A percentile compares a stretch with the other conserved stretches of the same genome.
phyloP scores from a whole-genome alignment of 2,329 filamentous ascomycete genomes.

The Colletotrichum destructivum region DNA sequence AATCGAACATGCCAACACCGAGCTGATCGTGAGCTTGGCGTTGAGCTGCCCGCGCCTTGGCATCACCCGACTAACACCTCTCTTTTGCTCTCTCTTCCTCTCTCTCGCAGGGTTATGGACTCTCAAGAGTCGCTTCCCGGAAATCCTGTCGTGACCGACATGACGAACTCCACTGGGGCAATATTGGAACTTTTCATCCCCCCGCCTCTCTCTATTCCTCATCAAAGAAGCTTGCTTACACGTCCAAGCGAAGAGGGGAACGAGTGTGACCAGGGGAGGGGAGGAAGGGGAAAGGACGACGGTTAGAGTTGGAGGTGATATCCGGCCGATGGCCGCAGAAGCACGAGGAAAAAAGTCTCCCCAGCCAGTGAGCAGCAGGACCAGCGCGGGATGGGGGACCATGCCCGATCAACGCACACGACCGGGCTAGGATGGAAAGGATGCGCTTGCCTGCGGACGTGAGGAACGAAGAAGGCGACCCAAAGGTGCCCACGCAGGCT shows the following conservation, averaged over 20 bases:
- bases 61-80: slow-evolving; percentile 32
- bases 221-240: slow-evolving; percentile 29
- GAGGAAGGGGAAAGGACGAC: background rate
- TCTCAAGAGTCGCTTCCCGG: slow-evolving; percentile 3
- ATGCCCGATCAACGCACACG: slow-evolving; percentile 17
- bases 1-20: slow-evolving; percentile 5
- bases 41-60: slow-evolving; percentile 34
- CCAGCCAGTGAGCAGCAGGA: background rate
- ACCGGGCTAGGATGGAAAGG: slow-evolving; percentile 12
- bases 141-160: slow-evolving; percentile 31
- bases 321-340: slow-evolving; percentile 5
- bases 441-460: slow-evolving; percentile 13
- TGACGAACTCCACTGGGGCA: slow-evolving; percentile 13
- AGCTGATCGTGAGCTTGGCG: slow-evolving; percentile 40
- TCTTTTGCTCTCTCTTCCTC: too few species aligned
- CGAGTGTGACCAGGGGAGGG: background rate
- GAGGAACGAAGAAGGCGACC: slow-evolving; percentile 1
- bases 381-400: background rate
- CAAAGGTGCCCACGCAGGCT: slow-evolving; percentile 14
- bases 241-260: slow-evolving; percentile 8
- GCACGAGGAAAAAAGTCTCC: background rate
- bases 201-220: background rate
- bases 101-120: slow-evolving; percentile 16
- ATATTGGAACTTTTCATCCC: background rate
- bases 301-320: background rate